These are phyloP conservation scores for Turritis glabra DNA, from an alignment of 345 rosid genomes.

Conservation along the genomic window DNA sequence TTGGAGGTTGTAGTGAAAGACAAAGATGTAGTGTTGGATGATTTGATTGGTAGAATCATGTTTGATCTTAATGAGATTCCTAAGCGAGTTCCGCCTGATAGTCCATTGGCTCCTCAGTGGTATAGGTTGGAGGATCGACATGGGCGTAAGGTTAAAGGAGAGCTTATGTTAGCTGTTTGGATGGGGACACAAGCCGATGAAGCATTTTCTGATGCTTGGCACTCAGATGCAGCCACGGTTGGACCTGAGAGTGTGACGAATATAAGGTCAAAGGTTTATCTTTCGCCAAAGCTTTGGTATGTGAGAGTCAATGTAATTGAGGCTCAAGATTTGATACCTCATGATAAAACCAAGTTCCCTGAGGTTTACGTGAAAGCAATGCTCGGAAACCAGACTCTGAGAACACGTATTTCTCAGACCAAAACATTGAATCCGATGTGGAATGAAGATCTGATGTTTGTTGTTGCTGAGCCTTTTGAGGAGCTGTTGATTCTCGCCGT, in stretches of 20 bases:
- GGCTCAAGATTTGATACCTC: slow-evolving; percentile 86
- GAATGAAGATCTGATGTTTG: slow-evolving; percentile 97
- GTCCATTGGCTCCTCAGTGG: slow-evolving; percentile 98
- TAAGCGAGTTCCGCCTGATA: slow-evolving; percentile 85
- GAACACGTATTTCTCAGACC: slow-evolving; percentile 63
- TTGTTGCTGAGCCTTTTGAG: slow-evolving; percentile 90
- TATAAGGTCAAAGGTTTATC: slow-evolving; percentile 89
- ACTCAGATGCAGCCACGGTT: slow-evolving; percentile 88
- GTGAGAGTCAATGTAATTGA: slow-evolving; percentile 93
- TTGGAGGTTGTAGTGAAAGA: slow-evolving; percentile 85
- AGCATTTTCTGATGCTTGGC: slow-evolving; percentile 97
- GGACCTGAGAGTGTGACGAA: slow-evolving; percentile 58
- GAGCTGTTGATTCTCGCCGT: slow-evolving; percentile 72
- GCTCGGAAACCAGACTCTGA: slow-evolving; percentile 62
- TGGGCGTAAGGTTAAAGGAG: slow-evolving; percentile 75
- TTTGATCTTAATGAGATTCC: slow-evolving; percentile 92
- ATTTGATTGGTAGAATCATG: slow-evolving; percentile 66
- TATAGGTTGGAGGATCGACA: slow-evolving; percentile 80
- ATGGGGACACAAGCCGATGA: slow-evolving; percentile 99
- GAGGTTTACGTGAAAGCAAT: slow-evolving; percentile 78
- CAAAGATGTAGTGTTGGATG: slow-evolving; percentile 76
- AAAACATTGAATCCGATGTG: slow-evolving; percentile 88
- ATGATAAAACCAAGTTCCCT: slow-evolving; percentile 75
- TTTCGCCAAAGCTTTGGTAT: slow-evolving; percentile 95
- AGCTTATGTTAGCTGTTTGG: slow-evolving; percentile 97